Evolutionary conservation across 306 rosid species (phyloP), one percentile per base, ranked within the genome.

Genomic region (Cucurbita ficifolia): DNA sequence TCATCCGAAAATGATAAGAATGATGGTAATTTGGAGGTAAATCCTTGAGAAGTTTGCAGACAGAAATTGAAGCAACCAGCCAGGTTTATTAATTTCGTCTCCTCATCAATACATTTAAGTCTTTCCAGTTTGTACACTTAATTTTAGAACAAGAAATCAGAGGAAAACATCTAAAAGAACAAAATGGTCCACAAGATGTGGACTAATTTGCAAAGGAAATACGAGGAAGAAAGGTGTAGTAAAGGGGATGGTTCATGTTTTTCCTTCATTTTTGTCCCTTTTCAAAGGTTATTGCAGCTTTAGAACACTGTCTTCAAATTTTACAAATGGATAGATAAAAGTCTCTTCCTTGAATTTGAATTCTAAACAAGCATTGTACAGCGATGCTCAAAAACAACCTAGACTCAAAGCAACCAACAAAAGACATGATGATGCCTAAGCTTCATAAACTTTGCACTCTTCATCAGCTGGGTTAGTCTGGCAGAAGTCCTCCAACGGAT

Each of bases 401-500:
- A 72, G 76, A 38, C 64, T 35, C 33, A 38, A 60, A 68, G 58
- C 51, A 59, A 78, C 79, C 72, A 33, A 59, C 80, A 62, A 74
- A 21, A 53, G 22, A 73, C 12, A 62, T 13, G n/a, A 39, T 50
- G 21, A 5, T 21, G 24, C 62, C 64, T 76, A 86, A 73, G 95
- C 91, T 77, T 95, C 99, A 72, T 82, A 95, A 63, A 95, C 91
- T 81, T 88, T 95, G 97, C 99, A 95, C 80, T 95, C 99, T 75
- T 91, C 91, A 42, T 86, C 97, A 48, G 96, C 88, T 0, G 99
- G 99, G 83, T 86, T 95, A 59, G 92, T 84, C 92, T 85, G 10
- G 87, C 99, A 95, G 89, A 88, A 95, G 24, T 95, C 99, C 79
- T 95, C 99, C 84, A 95, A 81, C 48, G 99, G 96, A 77, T 95